Percentiles rank a stretch among this genome's conserved stretches.
phyloP scores from a whole-genome alignment of 2,329 filamentous ascomycete genomes.

The Berkeleyomyces basicola region DNA sequence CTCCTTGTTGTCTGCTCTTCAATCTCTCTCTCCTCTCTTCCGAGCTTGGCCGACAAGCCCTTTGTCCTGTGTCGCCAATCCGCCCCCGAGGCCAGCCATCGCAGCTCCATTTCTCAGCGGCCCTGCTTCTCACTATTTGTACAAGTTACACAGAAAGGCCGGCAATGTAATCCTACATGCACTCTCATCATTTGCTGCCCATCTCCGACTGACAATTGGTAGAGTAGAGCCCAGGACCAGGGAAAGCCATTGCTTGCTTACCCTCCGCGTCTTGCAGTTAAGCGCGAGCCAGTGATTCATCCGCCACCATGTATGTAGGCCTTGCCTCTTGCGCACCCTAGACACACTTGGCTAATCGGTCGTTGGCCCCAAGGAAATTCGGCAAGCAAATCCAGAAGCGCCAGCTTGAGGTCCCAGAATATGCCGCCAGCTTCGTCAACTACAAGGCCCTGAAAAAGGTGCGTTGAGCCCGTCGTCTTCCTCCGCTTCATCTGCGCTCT shows the following conservation, averaged over 20 bases:
- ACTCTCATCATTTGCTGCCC: not conserved
- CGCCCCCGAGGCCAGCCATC: not conserved
- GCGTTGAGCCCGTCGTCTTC: constrained; percentile 15
- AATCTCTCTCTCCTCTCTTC: not conserved
- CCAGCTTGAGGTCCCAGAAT: constrained; percentile 97
- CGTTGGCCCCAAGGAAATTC: constrained; percentile 62
- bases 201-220: not conserved
- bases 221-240: not conserved
- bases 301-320: not conserved
- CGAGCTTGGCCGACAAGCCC: not conserved
- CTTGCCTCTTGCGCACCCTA: not conserved
- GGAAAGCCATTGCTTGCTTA: not conserved
- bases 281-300: not conserved
- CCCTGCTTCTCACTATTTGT: not conserved
- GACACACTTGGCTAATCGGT: not conserved
- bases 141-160: not conserved
- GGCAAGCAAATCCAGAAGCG: constrained; percentile 98
- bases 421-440: constrained; percentile 97
- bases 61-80: not conserved
- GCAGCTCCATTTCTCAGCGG: not conserved
- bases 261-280: not conserved
- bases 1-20: not conserved
- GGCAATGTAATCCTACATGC: not conserved
- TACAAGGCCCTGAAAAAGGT: constrained; percentile 99
- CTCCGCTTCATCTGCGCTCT: not conserved